Conservation (phyloP, 768 basidiomycete species). For the Naganishia randhawae region DNA sequence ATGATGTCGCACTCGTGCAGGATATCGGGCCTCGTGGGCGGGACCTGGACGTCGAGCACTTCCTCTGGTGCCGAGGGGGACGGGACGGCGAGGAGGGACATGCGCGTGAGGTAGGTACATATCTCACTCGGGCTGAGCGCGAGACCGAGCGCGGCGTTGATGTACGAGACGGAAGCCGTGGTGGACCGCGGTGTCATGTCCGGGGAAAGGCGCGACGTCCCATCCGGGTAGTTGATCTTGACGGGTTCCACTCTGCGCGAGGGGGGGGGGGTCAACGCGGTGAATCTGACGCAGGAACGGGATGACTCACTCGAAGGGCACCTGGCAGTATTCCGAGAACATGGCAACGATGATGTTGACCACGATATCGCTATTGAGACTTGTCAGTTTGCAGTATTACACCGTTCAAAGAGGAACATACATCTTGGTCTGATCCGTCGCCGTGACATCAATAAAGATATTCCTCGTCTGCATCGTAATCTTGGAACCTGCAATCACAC, state of each 20-base stretch:
- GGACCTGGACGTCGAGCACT: slow-evolving; percentile 70
- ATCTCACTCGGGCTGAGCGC: slow-evolving; percentile 65
- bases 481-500: slow-evolving; percentile 63
- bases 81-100: slow-evolving; percentile 66
- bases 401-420: slow-evolving; percentile 27
- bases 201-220: slow-evolving; percentile 70
- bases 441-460: slow-evolving; percentile 94
- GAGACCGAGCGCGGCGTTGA: slow-evolving; percentile 93
- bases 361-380: slow-evolving; percentile 72
- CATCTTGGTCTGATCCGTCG: slow-evolving; percentile 93
- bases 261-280: too few species aligned
- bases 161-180: slow-evolving; percentile 76
- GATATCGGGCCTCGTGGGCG: slow-evolving; percentile 96
- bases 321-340: slow-evolving; percentile 93
- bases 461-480: slow-evolving; percentile 90
- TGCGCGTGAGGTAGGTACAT: slow-evolving; percentile 69
- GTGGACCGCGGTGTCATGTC: slow-evolving; percentile 70
- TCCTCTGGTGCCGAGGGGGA: slow-evolving; percentile 61
- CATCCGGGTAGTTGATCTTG: slow-evolving; percentile 73
- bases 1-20: slow-evolving; percentile 97
- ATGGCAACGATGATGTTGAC: slow-evolving; percentile 92
- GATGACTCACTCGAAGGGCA: slow-evolving; percentile 77
- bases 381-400: too few species aligned
- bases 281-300: background rate
- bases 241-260: slow-evolving; percentile 81